Evolutionary conservation across 495 filamentous ascomycete genomes (phyloP), one percentile per base, ranked within the genome.

Genomic region (Penicillium bovifimosum): DNA sequence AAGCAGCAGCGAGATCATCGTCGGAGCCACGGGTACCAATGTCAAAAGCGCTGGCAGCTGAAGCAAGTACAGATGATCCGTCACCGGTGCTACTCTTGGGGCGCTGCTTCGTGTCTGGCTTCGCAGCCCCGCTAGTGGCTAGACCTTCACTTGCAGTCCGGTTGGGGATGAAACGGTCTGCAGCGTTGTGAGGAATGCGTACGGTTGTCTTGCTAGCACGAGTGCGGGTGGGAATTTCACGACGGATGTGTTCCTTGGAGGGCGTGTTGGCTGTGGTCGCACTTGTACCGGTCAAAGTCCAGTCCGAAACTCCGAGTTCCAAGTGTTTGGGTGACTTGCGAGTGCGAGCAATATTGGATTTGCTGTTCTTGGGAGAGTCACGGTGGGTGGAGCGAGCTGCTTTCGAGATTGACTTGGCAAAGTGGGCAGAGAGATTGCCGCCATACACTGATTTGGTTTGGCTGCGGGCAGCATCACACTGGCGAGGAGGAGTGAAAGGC

Each of bases 151-250:
- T 92, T 41, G 91, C 89, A 14, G 77, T 76, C 6, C 93, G 84
- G 70, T 95, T 96, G 41, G 93, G 93, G 58, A 98, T 97, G 77
- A 96, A 98, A 38, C 93, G 86, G 64, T 98, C 93, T n/a, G 83
- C 91, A 26, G 84, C 84, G 50, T 81, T 84, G 71, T 83, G 82
- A 34, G 78, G 56, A 64, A 95, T 88, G 41, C 82, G 83, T 40
- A 93, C 70, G 0, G 90, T 90, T 2, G 90, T 92, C 66, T 75
- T 75, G 16, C 62, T 60, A 6, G 86, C 70, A 58, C 89, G 84
- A 52, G 83, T 66, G 20, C 87, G 81, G 41, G 82, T 73, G 7
- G 82, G 63, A 17, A 74, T 69, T 24, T 80, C 80, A 66, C 86
- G 85, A 58, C 86, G 81, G 17, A 42, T 10, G 2, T 85, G 83